Base-by-base conservation (phyloP, 1,139 yeast species). In the Meyerozyma elateridarum region DNA sequence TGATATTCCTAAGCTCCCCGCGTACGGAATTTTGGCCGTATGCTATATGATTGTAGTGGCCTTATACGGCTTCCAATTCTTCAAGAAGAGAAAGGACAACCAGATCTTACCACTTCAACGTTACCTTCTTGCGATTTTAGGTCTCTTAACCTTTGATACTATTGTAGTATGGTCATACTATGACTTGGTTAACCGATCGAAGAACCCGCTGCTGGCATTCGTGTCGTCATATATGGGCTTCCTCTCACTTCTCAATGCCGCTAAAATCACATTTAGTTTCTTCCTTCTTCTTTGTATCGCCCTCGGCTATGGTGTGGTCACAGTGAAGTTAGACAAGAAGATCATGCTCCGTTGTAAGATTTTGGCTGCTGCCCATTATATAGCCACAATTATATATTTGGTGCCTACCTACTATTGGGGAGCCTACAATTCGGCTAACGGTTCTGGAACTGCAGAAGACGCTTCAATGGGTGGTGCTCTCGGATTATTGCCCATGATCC, bases 271-370 rank as follows among this genome's bases (percentile, higher is more conserved):
- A 1, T 87, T 87, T 53, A 84, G 96, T 7, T 84, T 91, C 61
- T 93, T 89, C 61, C 62, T 93, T 48, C 64, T 93, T 36, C 68
- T 91, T 41, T 81, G 89, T 47, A 91, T 93, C 37, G 74, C 95
- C 12, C 66, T 89, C 44, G 98, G 98, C 20, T 93, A 89, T 57
- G 96, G 98, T 39, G 91, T 93, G 34, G 98, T 93, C 25, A 73
- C 73, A 41, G 85, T 95, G 32, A 82, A 88, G 44, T 70, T 93
- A 40, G 87, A 88, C 33, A 76, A 76, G 52, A 76, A 73, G 39
- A 54, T 75, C 28, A 88, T 93, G 96, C 67, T 79, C 49, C 78
- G 74, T 54, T 83, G 95, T 56, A 82, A 87, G 51, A 66, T 85
- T 12, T 70, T 88, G 35, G 87, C 95, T 2, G 81, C 64, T 0